Conservation (phyloP, 257 asterid genomes). For the Solanum pennellii region DNA sequence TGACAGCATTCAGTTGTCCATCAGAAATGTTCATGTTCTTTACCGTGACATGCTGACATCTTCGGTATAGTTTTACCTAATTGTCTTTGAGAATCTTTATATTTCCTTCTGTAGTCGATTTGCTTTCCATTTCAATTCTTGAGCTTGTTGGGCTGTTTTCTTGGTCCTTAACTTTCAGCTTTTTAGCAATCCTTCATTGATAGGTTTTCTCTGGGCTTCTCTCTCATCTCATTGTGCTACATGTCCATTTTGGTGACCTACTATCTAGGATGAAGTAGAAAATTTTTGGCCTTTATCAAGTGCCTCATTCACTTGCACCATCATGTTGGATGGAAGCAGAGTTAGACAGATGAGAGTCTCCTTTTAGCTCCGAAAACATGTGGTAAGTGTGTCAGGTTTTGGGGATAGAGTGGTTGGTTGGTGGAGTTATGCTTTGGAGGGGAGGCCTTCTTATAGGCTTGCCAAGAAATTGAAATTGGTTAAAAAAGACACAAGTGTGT, state of each 20-base stretch:
- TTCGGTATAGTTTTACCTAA: conserved; percentile 32
- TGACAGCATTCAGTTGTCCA: conserved; percentile 86
- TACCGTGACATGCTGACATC: conserved; percentile 38
- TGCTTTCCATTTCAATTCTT: not conserved
- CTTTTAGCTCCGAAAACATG: not conserved
- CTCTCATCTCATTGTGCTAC: not conserved
- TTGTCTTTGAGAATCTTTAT: not conserved
- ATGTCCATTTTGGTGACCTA: not conserved
- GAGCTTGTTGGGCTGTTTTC: not conserved
- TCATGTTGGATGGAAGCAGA: not conserved
- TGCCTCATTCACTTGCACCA: not conserved
- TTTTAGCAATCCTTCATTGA: not conserved
- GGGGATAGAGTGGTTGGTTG: not conserved
- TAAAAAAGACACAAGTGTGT: not conserved
- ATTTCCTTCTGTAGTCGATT: not conserved
- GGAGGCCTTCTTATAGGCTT: not conserved
- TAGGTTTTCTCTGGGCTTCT: not conserved
- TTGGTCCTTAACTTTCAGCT: not conserved
- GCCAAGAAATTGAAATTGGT: not conserved
- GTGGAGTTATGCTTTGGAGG: not conserved
- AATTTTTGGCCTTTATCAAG: not conserved
- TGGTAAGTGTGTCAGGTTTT: not conserved
- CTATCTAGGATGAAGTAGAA: not conserved
- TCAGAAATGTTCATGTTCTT: conserved; percentile 71
- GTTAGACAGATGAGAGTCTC: not conserved